phyloP scores from a whole-genome alignment of 148 eudicot species.

The Rhododendron kiyosumense region DNA sequence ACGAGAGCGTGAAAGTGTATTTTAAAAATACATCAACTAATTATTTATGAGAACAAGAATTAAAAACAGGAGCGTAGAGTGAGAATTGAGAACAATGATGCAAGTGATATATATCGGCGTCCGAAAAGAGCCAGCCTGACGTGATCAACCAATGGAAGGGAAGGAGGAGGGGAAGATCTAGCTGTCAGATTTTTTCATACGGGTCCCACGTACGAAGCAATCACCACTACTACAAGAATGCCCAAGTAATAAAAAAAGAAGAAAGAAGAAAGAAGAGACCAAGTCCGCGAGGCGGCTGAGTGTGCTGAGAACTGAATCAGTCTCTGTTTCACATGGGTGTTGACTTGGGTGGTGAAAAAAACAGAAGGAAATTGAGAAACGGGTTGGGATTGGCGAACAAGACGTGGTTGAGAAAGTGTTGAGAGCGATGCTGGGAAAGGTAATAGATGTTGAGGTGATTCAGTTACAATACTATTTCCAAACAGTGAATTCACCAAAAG shows the following conservation, averaged over 20 bases:
- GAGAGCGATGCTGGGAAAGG: conserved; percentile 29
- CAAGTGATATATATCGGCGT: neutral
- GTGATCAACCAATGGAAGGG: conserved; percentile 38
- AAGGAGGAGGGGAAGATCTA: conserved; percentile 26
- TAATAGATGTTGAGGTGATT: neutral
- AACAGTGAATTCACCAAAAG: neutral
- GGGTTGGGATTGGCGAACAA: conserved; percentile 3
- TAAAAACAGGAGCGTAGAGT: neutral
- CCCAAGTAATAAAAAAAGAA: conserved; percentile 17
- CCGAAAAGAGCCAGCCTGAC: conserved; percentile 36
- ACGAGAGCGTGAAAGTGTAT: neutral
- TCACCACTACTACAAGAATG: neutral
- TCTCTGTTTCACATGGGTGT: neutral
- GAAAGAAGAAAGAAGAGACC: conserved; percentile 36
- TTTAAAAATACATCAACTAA: neutral
- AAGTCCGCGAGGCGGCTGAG: conserved; percentile 31
- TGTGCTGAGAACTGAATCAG: conserved; percentile 19
- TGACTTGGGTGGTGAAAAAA: neutral
- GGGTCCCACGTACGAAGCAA: conserved; percentile 25
- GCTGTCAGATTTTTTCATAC: conserved; percentile 63
- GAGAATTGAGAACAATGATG: neutral
- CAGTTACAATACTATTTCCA: neutral
- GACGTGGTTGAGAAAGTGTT: conserved; percentile 17
- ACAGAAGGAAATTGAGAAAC: neutral
- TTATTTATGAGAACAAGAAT: neutral